Evolutionary conservation across 768 basidiomycete species (phyloP).

Genomic region (Podaxis sp.): DNA sequence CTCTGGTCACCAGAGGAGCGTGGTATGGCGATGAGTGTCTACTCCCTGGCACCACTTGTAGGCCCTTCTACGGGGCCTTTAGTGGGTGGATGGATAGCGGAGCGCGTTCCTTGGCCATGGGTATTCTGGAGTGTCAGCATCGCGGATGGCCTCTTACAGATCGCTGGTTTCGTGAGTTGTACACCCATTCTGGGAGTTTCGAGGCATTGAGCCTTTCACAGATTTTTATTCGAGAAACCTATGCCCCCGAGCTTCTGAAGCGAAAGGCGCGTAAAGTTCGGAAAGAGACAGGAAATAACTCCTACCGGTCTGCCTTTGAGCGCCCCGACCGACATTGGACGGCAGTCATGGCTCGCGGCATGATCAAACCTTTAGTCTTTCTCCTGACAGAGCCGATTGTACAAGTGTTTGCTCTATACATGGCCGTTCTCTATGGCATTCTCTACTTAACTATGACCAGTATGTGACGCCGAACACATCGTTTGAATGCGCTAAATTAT

Average conservation of each 20-base stretch:
- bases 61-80: constrained; percentile 39
- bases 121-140: constrained; percentile 60
- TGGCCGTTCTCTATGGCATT: constrained; percentile 57
- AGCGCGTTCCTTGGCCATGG: constrained; percentile 56
- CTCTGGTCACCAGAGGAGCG: constrained; percentile 52
- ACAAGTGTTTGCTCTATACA: constrained; percentile 55
- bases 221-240: constrained; percentile 38
- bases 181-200: not conserved
- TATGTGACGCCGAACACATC: constrained; percentile 21
- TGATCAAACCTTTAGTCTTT: constrained; percentile 57
- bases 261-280: constrained; percentile 36
- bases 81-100: constrained; percentile 42
- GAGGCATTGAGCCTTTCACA: not conserved
- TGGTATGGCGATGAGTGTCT: constrained; percentile 50
- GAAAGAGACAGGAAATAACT: constrained; percentile 26
- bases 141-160: constrained; percentile 44
- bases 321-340: constrained; percentile 38
- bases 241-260: constrained; percentile 47
- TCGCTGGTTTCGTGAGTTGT: constrained; percentile 44
- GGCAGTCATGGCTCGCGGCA: constrained; percentile 41
- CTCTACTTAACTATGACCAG: constrained; percentile 41
- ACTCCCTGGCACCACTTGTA: constrained; percentile 52
- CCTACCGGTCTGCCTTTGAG: constrained; percentile 42
- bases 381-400: constrained; percentile 59
- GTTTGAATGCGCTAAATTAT: constrained; percentile 6